Evolutionary conservation across 2,329 filamentous ascomycete species (phyloP).

Genomic region (Colletotrichum somersetense): DNA sequence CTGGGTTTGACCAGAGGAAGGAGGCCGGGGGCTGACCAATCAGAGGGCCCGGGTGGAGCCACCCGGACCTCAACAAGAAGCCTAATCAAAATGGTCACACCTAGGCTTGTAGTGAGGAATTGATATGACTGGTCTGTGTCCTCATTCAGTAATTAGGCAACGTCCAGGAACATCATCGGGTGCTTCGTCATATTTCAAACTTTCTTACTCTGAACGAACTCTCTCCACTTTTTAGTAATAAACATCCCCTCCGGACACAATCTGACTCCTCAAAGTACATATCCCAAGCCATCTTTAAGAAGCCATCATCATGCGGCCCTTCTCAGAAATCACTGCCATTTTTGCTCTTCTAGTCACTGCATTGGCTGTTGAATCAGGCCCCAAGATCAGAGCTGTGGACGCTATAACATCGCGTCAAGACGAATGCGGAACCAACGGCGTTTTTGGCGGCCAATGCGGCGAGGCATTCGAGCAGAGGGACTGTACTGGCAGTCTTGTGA

Average conservation of each 20-base stretch:
- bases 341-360: not conserved
- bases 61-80: too few relatives aligned
- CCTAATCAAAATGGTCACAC: not conserved
- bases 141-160: not conserved
- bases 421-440: not conserved
- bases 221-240: not conserved
- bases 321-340: not conserved
- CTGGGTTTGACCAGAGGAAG: too few relatives aligned
- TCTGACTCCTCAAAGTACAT: not conserved
- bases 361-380: not conserved
- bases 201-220: slow-evolving; percentile 1
- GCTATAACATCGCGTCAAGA: not conserved
- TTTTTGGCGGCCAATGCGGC: not conserved
- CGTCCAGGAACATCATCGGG: not conserved
- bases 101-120: not conserved
- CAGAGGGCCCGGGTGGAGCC: too few relatives aligned
- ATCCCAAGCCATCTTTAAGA: too few relatives aligned
- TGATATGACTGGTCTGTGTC: not conserved
- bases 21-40: too few relatives aligned
- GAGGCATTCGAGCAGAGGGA: not conserved
- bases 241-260: not conserved
- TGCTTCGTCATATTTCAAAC: not conserved
- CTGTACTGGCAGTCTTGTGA: not conserved
- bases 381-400: too few relatives aligned
- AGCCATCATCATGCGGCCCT: not conserved